phyloP scores from a whole-genome alignment of 179 eudicot genomes.

The Vitellaria paradoxa region DNA sequence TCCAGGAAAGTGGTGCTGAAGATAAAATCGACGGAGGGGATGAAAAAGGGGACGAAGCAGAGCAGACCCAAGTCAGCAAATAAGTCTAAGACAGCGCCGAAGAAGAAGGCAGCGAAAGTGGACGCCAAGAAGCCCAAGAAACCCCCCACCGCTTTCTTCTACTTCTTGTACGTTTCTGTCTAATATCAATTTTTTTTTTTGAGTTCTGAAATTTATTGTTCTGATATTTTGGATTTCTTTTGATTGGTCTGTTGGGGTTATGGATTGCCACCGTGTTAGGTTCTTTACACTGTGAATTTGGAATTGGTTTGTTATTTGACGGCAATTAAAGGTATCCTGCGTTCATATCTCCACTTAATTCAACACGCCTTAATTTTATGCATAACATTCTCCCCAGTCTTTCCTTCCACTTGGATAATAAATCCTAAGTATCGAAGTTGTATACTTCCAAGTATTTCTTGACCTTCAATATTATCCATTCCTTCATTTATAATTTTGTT shows the following conservation, averaged over 20 bases:
- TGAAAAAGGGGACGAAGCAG: slow-evolving; percentile 11
- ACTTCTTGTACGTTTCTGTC: slow-evolving; percentile 51
- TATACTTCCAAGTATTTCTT: no score
- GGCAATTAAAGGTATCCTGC: neutral
- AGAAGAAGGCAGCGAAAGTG: slow-evolving; percentile 35
- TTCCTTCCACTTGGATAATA: no score
- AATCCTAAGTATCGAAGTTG: no score
- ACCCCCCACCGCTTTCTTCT: slow-evolving; percentile 93
- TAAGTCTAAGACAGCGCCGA: slow-evolving; percentile 28
- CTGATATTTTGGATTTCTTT: neutral
- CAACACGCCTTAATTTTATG: no score
- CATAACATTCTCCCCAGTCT: no score
- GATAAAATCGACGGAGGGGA: slow-evolving; percentile 20
- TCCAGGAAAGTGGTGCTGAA: slow-evolving; percentile 30
- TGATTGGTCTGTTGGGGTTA: neutral
- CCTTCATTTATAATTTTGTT: no score
- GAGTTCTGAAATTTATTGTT: neutral
- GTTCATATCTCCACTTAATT: no score
- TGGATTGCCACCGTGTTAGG: no score
- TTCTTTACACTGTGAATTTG: neutral
- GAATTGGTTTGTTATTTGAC: neutral
- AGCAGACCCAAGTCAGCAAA: slow-evolving; percentile 13
- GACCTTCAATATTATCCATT: no score
- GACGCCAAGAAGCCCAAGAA: slow-evolving; percentile 79
- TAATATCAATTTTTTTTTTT: neutral